phyloP scores from a whole-genome alignment of 2,329 filamentous ascomycete genomes.

The Colletotrichum camelliae region DNA sequence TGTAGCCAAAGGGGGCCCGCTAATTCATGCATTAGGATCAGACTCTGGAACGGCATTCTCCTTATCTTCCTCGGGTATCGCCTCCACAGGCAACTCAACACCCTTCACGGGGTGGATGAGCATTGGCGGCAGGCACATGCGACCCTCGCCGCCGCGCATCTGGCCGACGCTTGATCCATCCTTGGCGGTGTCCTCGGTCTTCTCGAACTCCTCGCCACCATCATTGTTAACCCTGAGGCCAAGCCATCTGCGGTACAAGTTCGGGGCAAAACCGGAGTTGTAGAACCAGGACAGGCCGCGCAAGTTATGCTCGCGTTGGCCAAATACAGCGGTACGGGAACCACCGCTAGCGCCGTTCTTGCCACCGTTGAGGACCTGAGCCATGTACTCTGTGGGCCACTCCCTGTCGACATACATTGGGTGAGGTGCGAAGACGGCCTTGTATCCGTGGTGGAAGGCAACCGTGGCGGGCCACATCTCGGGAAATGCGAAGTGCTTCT shows the following conservation, averaged over 20 bases:
- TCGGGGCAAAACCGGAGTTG: constrained; percentile 80
- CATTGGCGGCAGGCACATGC: constrained; percentile 93
- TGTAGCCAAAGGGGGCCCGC: background rate
- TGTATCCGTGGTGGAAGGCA: constrained; percentile 89
- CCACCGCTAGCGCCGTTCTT: constrained; percentile 78
- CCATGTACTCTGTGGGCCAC: constrained; percentile 83
- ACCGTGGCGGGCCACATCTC: constrained; percentile 96
- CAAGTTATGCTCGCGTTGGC: constrained; percentile 89
- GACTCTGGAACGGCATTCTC: constrained; percentile 48
- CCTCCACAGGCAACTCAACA: constrained; percentile 69
- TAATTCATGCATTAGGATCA: constrained; percentile 49
- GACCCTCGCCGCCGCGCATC: constrained; percentile 74
- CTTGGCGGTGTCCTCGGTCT: constrained; percentile 57
- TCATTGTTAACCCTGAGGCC: constrained; percentile 81
- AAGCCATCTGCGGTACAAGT: constrained; percentile 85
- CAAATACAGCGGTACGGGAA: constrained; percentile 74
- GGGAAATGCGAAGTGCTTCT: constrained; percentile 89
- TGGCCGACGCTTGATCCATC: constrained; percentile 51
- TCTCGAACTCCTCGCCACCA: constrained; percentile 78
- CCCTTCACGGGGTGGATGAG: constrained; percentile 87
- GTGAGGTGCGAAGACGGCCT: constrained; percentile 90
- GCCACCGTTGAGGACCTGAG: constrained; percentile 81
- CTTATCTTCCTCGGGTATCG: constrained; percentile 52
- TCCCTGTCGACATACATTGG: constrained; percentile 85
- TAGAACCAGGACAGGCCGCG: constrained; percentile 91